Percentiles rank a stretch among this genome's conserved stretches.
Evolutionary conservation across 768 basidiomycete genomes (phyloP).

Genomic region (Boletus reticuloceps): DNA sequence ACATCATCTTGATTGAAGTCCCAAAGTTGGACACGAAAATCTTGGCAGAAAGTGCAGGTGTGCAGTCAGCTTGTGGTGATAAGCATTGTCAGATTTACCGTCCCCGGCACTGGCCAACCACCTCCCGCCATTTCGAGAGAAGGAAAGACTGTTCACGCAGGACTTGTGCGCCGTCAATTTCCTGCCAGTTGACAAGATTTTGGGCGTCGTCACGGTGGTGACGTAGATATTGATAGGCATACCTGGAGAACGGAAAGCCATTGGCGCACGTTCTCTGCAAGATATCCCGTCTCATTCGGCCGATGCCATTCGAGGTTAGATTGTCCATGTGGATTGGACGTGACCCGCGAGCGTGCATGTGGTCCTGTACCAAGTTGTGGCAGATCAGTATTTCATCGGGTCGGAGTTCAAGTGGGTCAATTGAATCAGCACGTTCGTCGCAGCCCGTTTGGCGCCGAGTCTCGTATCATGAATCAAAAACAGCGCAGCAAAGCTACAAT

Average conservation of each 20-base stretch:
- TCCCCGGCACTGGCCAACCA: conserved; percentile 72
- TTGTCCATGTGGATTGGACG: conserved; percentile 20
- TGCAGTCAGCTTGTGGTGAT: conserved; percentile 11
- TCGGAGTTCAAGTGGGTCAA: conserved; percentile 8
- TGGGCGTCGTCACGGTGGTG: not conserved
- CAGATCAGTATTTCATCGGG: conserved; percentile 1
- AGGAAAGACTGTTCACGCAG: conserved; percentile 62
- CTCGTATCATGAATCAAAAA: too few species aligned
- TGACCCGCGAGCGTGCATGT: conserved; percentile 12
- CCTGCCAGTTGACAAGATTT: conserved; percentile 20
- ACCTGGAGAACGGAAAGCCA: conserved; percentile 38
- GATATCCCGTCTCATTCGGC: conserved; percentile 15
- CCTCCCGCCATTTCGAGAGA: conserved; percentile 57
- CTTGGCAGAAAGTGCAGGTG: conserved; percentile 32
- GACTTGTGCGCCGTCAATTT: conserved; percentile 48
- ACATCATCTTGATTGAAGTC: conserved; percentile 64
- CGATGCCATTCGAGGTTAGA: conserved; percentile 24
- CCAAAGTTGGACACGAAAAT: conserved; percentile 58
- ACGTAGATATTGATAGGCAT: conserved; percentile 4
- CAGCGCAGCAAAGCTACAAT: conserved; percentile 7
- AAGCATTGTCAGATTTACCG: conserved; percentile 40
- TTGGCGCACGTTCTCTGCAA: conserved; percentile 19
- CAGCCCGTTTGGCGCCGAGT: too few species aligned
- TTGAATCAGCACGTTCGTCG: not conserved
- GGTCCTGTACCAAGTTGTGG: not conserved